These are phyloP conservation scores for Calvatia gigantea DNA, from an alignment of 768 basidiomycete species.

Conservation along the genomic window DNA sequence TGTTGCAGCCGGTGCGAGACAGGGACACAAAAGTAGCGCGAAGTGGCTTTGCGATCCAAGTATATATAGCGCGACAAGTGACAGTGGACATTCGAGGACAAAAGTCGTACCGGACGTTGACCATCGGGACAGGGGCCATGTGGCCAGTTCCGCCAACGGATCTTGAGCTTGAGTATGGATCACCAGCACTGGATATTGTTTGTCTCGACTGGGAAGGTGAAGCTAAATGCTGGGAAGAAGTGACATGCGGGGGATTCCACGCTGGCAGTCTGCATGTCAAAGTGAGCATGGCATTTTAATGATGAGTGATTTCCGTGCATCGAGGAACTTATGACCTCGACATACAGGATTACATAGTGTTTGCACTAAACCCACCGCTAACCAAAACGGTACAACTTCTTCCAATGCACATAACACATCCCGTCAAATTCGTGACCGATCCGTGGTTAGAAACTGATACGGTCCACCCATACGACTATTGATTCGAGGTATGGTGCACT, in stretches of 20 bases:
- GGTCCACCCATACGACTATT: conserved; percentile 34
- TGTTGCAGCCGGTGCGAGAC: conserved; percentile 16
- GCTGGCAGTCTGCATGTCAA: conserved; percentile 42
- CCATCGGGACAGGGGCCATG: conserved; percentile 43
- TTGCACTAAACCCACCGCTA: conserved; percentile 43
- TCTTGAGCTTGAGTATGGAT: conserved; percentile 8
- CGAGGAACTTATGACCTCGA: neutral
- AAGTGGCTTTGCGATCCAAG: conserved; percentile 14
- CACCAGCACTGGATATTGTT: conserved; percentile 21
- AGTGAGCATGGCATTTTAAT: conserved; percentile 30
- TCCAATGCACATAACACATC: conserved; percentile 40
- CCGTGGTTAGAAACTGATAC: conserved; percentile 35
- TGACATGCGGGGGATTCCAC: conserved; percentile 41
- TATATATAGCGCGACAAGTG: conserved; percentile 42
- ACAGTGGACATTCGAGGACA: conserved; percentile 34
- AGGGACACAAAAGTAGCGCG: neutral
- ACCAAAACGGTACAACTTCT: conserved; percentile 39
- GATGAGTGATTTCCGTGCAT: neutral
- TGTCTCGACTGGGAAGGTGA: conserved; percentile 56
- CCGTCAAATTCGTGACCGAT: conserved; percentile 56
- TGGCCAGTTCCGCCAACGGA: conserved; percentile 29
- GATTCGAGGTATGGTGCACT: conserved; percentile 5
- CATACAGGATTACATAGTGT: conserved; percentile 51
- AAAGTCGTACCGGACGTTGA: conserved; percentile 30
- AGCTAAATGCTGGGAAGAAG: conserved; percentile 35